These are phyloP conservation scores for Mallotus nudiflorus DNA, from an alignment of 345 rosid species.

Conservation along the genomic window DNA sequence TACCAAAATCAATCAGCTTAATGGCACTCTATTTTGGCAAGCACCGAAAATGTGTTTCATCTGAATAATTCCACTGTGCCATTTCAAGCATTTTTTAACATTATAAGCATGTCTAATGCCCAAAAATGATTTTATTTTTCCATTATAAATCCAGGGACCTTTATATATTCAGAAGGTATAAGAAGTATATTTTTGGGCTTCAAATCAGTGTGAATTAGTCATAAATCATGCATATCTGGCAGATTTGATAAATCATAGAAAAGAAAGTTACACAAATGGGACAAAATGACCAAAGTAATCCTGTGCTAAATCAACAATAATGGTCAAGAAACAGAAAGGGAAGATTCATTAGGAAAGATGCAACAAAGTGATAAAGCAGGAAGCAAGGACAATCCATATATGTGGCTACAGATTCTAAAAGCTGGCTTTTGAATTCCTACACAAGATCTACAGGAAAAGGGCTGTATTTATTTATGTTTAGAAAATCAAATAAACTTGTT, in stretches of 20 bases:
- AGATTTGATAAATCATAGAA: constrained; percentile 23
- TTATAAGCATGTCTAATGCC: constrained; percentile 5
- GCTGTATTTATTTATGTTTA: constrained; percentile 34
- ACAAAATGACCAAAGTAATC: not conserved
- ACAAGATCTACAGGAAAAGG: constrained; percentile 37
- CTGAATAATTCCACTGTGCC: constrained; percentile 26
- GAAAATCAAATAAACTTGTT: constrained; percentile 33
- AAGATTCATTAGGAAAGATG: constrained; percentile 1
- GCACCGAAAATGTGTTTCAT: constrained; percentile 27
- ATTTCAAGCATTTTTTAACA: no score
- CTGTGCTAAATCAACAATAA: constrained; percentile 24
- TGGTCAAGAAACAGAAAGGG: constrained; percentile 6
- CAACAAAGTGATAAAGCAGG: constrained; percentile 7
- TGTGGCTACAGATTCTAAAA: constrained; percentile 36
- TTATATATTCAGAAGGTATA: constrained; percentile 27
- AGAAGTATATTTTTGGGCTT: constrained; percentile 35
- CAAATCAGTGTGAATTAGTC: constrained; percentile 31
- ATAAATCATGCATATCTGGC: constrained; percentile 39
- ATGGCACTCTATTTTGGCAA: constrained; percentile 37
- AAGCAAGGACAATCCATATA: constrained; percentile 26
- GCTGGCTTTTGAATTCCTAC: constrained; percentile 36
- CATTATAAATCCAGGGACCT: constrained; percentile 14
- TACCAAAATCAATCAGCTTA: constrained; percentile 39
- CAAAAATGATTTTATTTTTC: constrained; percentile 8
- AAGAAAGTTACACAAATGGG: not conserved